Base-by-base conservation (phyloP, 2,329 filamentous ascomycete genomes). In the Metarhizium brunneum region DNA sequence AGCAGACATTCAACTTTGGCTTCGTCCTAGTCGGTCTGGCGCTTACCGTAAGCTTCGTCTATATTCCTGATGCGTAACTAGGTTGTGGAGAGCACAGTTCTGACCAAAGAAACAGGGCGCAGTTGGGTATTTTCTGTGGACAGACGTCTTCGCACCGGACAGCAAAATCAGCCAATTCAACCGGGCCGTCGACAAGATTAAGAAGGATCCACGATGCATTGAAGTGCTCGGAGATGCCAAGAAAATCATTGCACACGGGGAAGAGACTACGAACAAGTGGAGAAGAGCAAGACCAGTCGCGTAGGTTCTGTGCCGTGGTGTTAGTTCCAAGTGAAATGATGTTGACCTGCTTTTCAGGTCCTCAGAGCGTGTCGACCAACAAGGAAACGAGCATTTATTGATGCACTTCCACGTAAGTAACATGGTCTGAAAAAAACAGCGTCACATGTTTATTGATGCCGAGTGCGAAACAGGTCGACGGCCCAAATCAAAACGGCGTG, bases 151-250 rank as follows among this genome's bases (percentile, higher is more conserved):
- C 69, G 87, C 88, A 4, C 81, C 88, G 20, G 87, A 92, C 66
- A 94, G 89, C 75, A 92, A 90, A 71, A 92, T 87, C 16, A 82
- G 85, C 56, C 85, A 94, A 68, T 96, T 95, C 78, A 95, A 95
- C 73, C 86, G 88, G 60, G 89, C 90, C 1, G 87, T 95, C 50
- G 82, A 88, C 65, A 84, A 85, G 58, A 85, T 97, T 67, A 89
- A 86, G 68, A 78, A 80, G 53, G 87, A 95, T 65, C 69, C 80
- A 0, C 77, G 82, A 56, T 95, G 89, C 66, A 75, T 85, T 32
- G 83, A 86, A 56, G 68, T 95, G 6, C 80, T 97, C 1, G 91
- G 91, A 14, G 84, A 90, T 16, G 72, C 79, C 43, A 85, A 84
- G 58, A 81, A 91, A 66, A 92, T 97, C 56, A 79, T 77, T 25